A percentile compares a stretch with the other conserved stretches of the same genome.
Conservation (phyloP, 2,329 filamentous ascomycete species). For the Sclerotinia subarctica region DNA sequence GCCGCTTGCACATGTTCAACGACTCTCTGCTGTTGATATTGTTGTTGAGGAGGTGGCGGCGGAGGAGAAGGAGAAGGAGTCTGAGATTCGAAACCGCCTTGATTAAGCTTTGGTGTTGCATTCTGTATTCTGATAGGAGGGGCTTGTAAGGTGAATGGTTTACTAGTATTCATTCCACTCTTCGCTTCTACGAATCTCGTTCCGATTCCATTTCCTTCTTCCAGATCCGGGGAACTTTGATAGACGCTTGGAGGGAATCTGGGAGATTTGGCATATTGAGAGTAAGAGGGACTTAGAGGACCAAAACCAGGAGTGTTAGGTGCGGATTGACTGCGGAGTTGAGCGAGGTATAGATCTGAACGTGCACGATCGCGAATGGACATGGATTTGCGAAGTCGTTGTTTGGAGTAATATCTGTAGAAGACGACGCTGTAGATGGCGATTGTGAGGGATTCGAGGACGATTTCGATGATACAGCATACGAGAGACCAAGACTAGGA, state of each 20-base stretch:
- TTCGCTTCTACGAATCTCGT: conserved; percentile 57
- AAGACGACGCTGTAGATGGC: conserved; percentile 91
- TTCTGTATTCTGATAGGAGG: conserved; percentile 76
- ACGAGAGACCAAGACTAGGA: conserved; percentile 86
- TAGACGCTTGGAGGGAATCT: conserved; percentile 59
- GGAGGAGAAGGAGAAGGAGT: conserved; percentile 22
- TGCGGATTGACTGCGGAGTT: conserved; percentile 79
- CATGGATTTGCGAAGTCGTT: conserved; percentile 94
- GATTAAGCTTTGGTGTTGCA: conserved; percentile 64
- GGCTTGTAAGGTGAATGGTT: conserved; percentile 80
- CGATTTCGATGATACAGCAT: conserved; percentile 95
- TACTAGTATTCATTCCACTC: conserved; percentile 48
- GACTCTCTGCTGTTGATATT: conserved; percentile 39
- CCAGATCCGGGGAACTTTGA: conserved; percentile 51
- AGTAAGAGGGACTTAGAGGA: conserved; percentile 60
- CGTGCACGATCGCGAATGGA: conserved; percentile 89
- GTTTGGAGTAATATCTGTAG: conserved; percentile 97
- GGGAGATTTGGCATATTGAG: conserved; percentile 44
- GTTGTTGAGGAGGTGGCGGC: neutral
- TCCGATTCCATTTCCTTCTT: conserved; percentile 43
- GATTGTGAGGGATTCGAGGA: conserved; percentile 88
- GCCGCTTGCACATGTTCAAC: conserved; percentile 66
- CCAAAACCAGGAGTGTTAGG: conserved; percentile 92
- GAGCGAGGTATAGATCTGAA: conserved; percentile 89
- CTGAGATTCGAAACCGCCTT: conserved; percentile 58